phyloP scores from a whole-genome alignment of 73 alveolate species.

The Loxodes magnus region DNA sequence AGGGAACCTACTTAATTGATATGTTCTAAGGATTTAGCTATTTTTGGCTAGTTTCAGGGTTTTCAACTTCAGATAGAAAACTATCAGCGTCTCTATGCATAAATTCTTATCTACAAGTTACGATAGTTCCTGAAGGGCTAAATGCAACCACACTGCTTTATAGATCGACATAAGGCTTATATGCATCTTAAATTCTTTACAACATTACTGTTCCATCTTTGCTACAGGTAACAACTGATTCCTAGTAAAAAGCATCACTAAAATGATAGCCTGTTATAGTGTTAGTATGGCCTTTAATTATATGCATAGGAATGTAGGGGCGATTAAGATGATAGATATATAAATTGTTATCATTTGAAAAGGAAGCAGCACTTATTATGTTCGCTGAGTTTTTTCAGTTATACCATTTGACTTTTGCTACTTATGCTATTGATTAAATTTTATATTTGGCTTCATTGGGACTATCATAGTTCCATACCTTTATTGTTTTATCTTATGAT shows the following conservation, averaged over 20 bases:
- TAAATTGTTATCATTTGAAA: neutral
- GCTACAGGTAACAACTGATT: slow-evolving; percentile 7
- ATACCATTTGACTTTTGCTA: slow-evolving; percentile 9
- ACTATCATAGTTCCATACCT: slow-evolving; percentile 1
- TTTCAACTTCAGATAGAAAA: neutral
- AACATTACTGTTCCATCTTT: neutral
- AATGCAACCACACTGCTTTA: neutral
- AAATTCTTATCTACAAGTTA: neutral
- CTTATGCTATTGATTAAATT: slow-evolving; percentile 2
- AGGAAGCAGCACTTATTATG: slow-evolving; percentile 6
- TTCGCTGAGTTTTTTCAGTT: neutral
- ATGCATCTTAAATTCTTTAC: neutral
- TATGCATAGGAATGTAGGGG: neutral
- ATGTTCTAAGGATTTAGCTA: too few species aligned
- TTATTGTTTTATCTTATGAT: neutral
- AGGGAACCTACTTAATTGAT: too few species aligned
- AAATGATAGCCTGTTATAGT: slow-evolving; percentile 2
- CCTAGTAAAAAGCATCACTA: neutral
- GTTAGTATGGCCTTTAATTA: slow-evolving; percentile 2
- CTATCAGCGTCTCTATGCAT: neutral
- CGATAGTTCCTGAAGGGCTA: neutral
- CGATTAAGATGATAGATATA: slow-evolving; percentile 6
- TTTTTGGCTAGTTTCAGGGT: too few species aligned
- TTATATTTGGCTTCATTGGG: neutral
- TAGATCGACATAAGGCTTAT: neutral